Percentiles rank a stretch among this genome's conserved stretches.
Conservation (phyloP, 179 eudicot genomes). For the Heliamphora pulchella region DNA sequence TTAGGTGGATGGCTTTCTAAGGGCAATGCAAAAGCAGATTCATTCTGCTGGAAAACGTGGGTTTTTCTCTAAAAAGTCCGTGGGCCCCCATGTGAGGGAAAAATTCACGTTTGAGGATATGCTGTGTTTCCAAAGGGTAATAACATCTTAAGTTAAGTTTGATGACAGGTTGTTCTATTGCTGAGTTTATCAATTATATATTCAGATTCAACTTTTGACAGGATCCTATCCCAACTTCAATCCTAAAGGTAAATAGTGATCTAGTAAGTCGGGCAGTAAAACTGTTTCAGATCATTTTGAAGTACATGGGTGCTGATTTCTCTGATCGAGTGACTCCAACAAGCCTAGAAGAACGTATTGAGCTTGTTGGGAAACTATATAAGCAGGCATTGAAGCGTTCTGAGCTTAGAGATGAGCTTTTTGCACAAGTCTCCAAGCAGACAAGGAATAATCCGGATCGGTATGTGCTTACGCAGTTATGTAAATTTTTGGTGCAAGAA, state of each 20-base stretch:
- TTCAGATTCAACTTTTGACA: slow-evolving; percentile 28
- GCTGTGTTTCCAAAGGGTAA: slow-evolving; percentile 96
- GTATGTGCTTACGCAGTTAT: slow-evolving; percentile 25
- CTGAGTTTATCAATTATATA: neutral
- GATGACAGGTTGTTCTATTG: neutral
- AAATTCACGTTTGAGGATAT: slow-evolving; percentile 95
- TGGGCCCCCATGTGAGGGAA: slow-evolving; percentile 65
- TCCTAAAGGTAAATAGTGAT: slow-evolving; percentile 77
- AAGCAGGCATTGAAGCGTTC: slow-evolving; percentile 90
- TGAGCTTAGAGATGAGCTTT: slow-evolving; percentile 93
- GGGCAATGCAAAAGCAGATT: slow-evolving; percentile 96
- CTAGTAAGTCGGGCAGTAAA: slow-evolving; percentile 71
- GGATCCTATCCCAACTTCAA: slow-evolving; percentile 98
- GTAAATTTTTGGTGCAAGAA: neutral
- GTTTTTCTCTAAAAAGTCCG: slow-evolving; percentile 76
- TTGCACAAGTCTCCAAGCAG: slow-evolving; percentile 92
- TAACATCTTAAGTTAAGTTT: neutral
- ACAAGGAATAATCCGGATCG: slow-evolving; percentile 91
- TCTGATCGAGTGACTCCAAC: slow-evolving; percentile 57
- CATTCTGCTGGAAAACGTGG: slow-evolving; percentile 82
- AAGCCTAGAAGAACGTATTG: slow-evolving; percentile 84
- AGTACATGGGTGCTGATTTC: slow-evolving; percentile 89
- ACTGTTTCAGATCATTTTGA: slow-evolving; percentile 76
- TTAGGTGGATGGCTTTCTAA: slow-evolving; percentile 91
- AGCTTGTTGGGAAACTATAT: slow-evolving; percentile 75